Evolutionary conservation across 805 yeast genomes (phyloP), one percentile per base, ranked within the genome.

Genomic region (Pichia pseudocactophila): DNA sequence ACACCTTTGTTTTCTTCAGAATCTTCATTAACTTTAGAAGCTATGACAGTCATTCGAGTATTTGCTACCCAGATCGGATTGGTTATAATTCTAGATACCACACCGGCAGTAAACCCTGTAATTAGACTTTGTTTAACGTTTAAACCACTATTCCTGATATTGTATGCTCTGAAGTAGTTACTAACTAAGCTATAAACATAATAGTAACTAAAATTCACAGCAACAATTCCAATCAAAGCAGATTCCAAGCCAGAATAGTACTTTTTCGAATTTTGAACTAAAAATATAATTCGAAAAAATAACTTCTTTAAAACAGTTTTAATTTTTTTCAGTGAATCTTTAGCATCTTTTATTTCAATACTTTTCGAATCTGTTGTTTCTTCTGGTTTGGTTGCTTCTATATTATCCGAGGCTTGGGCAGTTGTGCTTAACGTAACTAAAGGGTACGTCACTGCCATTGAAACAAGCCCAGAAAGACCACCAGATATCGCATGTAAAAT

Each of bases 31-130:
- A 45, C 30, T 27, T 55, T 46, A 11, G 27, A 11, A 16, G 30
- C 22, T 16, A 40, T 36, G 15, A 89, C 87, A 52, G 94, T 84
- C 74, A 82, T 78, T 56, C 96, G 73, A 3, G 97, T 88, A 59
- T 88, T 88, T 36, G 94, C 92, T 35, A 88, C 95, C 97, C 97
- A 88, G 51, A 86, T 78, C 19, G 97, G 97, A 60, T 88, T 88
- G 11, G 95, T 80, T 10, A 80, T 71, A 17, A 83, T 66, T 39
- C 88, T 83, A 3, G 96, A 87, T 31, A 87, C 74, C 9, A 88
- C 74, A 0, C 97, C 96, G 2, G 96, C 95, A 55, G 85, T 69
- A 1, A 92, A 81, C 22, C 97, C 95, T 2, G 88, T 80, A 6
- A 71, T 46, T 53, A 87, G 80, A 41, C 86, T 74, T 62, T 86